Percentiles rank a stretch among this genome's conserved stretches.
These are phyloP conservation scores for Blumeria graminis DNA, from an alignment of 2,329 filamentous ascomycete genomes.

Conservation along the genomic window DNA sequence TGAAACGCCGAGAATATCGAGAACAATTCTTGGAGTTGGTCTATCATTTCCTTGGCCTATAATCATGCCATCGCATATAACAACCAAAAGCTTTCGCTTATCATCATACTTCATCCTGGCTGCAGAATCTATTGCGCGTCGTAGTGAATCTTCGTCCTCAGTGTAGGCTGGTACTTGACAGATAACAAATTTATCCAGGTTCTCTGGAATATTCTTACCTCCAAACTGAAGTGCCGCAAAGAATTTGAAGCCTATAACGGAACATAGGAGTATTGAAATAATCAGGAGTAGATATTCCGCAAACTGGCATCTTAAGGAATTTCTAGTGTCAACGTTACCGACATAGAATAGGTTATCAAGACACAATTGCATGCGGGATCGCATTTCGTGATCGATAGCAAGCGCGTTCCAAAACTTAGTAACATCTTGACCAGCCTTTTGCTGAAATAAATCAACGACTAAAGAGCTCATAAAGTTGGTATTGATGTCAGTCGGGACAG, in stretches of 20 bases:
- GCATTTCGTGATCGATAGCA: slow-evolving; percentile 28
- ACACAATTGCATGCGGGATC: slow-evolving; percentile 51
- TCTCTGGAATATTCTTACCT: slow-evolving; percentile 74
- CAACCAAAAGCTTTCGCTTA: slow-evolving; percentile 81
- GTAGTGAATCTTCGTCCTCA: slow-evolving; percentile 90
- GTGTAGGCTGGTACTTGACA: slow-evolving; percentile 95
- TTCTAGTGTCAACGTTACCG: slow-evolving; percentile 74
- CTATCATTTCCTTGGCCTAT: slow-evolving; percentile 95
- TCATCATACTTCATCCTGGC: slow-evolving; percentile 94
- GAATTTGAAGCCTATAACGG: slow-evolving; percentile 87
- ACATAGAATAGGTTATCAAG: slow-evolving; percentile 90
- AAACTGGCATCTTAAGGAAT: slow-evolving; percentile 65
- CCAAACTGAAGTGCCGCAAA: slow-evolving; percentile 87
- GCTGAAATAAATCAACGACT: slow-evolving; percentile 55
- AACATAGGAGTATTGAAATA: slow-evolving; percentile 56
- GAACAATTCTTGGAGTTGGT: slow-evolving; percentile 80
- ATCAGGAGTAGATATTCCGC: slow-evolving; percentile 73
- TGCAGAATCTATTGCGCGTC: slow-evolving; percentile 88
- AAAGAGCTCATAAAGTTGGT: slow-evolving; percentile 59
- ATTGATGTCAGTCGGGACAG: slow-evolving; percentile 24
- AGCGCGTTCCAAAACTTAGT: slow-evolving; percentile 63
- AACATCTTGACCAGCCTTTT: slow-evolving; percentile 53
- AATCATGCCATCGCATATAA: slow-evolving; percentile 98
- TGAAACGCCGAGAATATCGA: slow-evolving; percentile 88
- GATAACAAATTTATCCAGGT: slow-evolving; percentile 95